Conservation (phyloP, 352 stramenopile species). For the Pythium insidiosum region DNA sequence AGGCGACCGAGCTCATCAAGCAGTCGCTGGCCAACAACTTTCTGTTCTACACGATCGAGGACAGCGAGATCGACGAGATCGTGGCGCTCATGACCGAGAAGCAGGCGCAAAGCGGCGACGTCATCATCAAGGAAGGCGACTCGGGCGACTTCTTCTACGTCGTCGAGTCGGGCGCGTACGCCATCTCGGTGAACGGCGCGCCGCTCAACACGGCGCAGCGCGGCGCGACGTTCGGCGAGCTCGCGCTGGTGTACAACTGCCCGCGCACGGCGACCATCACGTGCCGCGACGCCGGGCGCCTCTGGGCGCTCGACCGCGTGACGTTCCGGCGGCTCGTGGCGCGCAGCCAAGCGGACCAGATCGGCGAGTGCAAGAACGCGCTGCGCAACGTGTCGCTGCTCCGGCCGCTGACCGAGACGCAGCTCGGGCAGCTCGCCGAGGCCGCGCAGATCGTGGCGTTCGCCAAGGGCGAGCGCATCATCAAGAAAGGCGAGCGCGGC, state of each 20-base stretch:
- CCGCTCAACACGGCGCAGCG: conserved; percentile 63
- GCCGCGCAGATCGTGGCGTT: conserved; percentile 66
- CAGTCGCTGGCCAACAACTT: conserved; percentile 59
- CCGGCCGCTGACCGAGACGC: conserved; percentile 42
- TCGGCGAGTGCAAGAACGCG: conserved; percentile 55
- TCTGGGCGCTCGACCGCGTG: conserved; percentile 83
- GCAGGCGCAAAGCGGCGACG: conserved; percentile 19
- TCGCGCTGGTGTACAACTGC: conserved; percentile 94
- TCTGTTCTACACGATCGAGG: conserved; percentile 55
- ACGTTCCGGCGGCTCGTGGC: conserved; percentile 85
- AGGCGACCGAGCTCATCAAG: conserved; percentile 37
- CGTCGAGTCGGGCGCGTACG: conserved; percentile 76
- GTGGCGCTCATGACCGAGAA: conserved; percentile 48
- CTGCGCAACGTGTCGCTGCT: conserved; percentile 50
- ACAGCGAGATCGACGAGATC: conserved; percentile 39
- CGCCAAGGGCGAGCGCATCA: conserved; percentile 61
- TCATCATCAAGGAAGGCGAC: conserved; percentile 58
- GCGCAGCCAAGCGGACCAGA: conserved; percentile 56
- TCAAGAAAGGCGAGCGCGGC: conserved; percentile 72
- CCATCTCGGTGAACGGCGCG: conserved; percentile 78
- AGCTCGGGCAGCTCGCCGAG: conserved; percentile 50
- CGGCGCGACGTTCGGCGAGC: conserved; percentile 90
- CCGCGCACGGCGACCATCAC: conserved; percentile 89
- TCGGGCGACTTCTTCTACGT: conserved; percentile 78
- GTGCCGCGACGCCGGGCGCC: conserved; percentile 28